Percentiles rank a stretch among this genome's conserved stretches.
Evolutionary conservation across 768 basidiomycete species (phyloP).

Genomic region (Boletus pseudopeckii): DNA sequence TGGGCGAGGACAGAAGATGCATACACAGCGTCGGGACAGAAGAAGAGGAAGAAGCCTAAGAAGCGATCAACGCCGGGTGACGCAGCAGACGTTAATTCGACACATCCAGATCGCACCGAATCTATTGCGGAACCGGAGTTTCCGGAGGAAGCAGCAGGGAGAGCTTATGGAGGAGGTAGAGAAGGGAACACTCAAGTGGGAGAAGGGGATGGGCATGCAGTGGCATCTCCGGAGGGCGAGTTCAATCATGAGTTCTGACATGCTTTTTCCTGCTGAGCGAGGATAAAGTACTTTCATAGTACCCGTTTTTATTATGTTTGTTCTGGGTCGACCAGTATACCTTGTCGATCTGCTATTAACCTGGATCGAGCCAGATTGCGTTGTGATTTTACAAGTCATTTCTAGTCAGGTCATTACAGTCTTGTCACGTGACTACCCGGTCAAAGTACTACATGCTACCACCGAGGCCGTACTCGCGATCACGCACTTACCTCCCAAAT

Average conservation of each 20-base stretch:
- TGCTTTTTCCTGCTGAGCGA: not conserved
- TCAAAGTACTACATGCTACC: too few relatives aligned
- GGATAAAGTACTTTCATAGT: not conserved
- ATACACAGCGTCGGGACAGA: conserved; percentile 47
- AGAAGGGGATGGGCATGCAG: conserved; percentile 16
- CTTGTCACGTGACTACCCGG: too few relatives aligned
- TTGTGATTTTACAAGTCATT: not conserved
- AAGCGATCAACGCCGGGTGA: conserved; percentile 43
- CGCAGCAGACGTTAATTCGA: conserved; percentile 26
- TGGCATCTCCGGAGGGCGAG: conserved; percentile 41
- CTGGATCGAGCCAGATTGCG: not conserved
- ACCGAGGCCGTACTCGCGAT: too few relatives aligned
- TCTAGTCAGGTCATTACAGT: too few relatives aligned
- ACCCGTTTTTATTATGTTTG: conserved; percentile 8
- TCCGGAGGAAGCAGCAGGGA: conserved; percentile 73
- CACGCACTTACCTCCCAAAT: not conserved
- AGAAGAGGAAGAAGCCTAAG: conserved; percentile 61
- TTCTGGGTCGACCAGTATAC: not conserved
- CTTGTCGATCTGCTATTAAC: not conserved
- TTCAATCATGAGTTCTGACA: conserved; percentile 65
- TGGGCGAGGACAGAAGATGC: conserved; percentile 89
- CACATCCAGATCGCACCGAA: conserved; percentile 32
- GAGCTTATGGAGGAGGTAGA: conserved; percentile 47
- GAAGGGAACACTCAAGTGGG: conserved; percentile 6
- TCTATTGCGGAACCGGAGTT: conserved; percentile 43